Percentiles rank a stretch among this genome's conserved stretches.
phyloP scores from a whole-genome alignment of 2,329 filamentous ascomycete genomes.

The Akanthomyces dipterigenus region DNA sequence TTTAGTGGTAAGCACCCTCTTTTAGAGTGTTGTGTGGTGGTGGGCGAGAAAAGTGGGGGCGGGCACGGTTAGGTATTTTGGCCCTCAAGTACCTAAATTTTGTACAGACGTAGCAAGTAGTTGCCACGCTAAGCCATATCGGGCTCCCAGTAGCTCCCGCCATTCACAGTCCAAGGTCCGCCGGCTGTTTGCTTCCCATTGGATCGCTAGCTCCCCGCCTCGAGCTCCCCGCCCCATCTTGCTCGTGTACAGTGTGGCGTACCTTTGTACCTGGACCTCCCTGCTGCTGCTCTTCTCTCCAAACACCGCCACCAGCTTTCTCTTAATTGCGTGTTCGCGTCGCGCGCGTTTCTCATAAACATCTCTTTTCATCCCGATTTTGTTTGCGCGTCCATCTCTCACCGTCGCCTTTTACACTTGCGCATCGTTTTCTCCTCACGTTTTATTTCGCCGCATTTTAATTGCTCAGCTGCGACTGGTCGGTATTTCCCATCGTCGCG shows the following conservation, averaged over 20 bases:
- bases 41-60: too few species aligned
- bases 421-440: not conserved
- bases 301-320: slow-evolving; percentile 3
- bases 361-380: not conserved
- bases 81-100: too few species aligned
- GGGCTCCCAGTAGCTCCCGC: not conserved
- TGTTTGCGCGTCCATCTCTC: not conserved
- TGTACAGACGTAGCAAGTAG: too few species aligned
- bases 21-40: too few species aligned
- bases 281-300: not conserved
- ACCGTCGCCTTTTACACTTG: not conserved
- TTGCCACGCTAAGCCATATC: not conserved
- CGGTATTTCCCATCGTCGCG: not conserved
- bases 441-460: not conserved
- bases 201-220: not conserved
- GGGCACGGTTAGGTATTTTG: too few species aligned
- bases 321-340: slow-evolving; percentile 6
- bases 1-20: too few species aligned
- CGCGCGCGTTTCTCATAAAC: slow-evolving; percentile 3
- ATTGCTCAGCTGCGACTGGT: not conserved
- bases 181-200: not conserved
- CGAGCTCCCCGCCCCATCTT: not conserved
- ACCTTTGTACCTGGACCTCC: not conserved
- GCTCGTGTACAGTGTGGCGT: too few species aligned
- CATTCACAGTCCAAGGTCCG: not conserved